Percentiles rank a stretch among this genome's conserved stretches.
Evolutionary conservation across 768 basidiomycete species (phyloP).

Genomic region (Pseudohyphozyma bogoriensis): DNA sequence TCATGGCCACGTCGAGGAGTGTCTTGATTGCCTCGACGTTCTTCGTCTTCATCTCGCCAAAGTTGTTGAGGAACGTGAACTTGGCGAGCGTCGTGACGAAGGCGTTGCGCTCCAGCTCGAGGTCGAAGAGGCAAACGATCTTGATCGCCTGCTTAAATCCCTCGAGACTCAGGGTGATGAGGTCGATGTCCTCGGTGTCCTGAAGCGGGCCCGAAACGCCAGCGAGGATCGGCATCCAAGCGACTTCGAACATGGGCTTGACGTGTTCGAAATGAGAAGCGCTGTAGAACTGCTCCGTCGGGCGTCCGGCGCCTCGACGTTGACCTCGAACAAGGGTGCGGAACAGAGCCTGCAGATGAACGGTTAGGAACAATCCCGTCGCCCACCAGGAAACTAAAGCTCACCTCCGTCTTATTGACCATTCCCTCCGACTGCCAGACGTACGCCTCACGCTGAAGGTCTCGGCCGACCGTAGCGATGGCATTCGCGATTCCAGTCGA

Average conservation of each 20-base stretch:
- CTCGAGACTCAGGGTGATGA: slow-evolving; percentile 82
- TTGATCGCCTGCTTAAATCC: slow-evolving; percentile 96
- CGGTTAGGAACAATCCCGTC: no score
- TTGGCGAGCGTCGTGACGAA: slow-evolving; percentile 94
- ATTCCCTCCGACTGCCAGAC: slow-evolving; percentile 90
- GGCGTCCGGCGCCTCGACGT: slow-evolving; percentile 48
- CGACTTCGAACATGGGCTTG: slow-evolving; percentile 96
- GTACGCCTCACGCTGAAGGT: slow-evolving; percentile 92
- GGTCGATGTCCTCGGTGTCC: slow-evolving; percentile 84
- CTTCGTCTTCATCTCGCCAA: slow-evolving; percentile 98
- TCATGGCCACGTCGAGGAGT: slow-evolving; percentile 83
- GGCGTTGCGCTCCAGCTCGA: slow-evolving; percentile 95
- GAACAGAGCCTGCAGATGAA: slow-evolving; percentile 61
- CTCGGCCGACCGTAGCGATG: slow-evolving; percentile 79
- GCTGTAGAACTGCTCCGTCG: slow-evolving; percentile 77
- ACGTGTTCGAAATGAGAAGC: slow-evolving; percentile 95
- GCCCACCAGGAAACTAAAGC: slow-evolving; percentile 10
- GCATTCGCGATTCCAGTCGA: slow-evolving; percentile 68
- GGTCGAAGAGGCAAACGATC: slow-evolving; percentile 91
- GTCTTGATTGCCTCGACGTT: slow-evolving; percentile 99
- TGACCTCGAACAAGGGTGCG: slow-evolving; percentile 84
- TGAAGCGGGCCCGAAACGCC: slow-evolving; percentile 89
- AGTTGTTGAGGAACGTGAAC: slow-evolving; percentile 93
- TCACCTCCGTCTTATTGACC: slow-evolving; percentile 89
- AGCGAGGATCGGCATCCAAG: slow-evolving; percentile 96